Evolutionary conservation across 1,284 basidiomycete species (phyloP).

Genomic region (Trichosporon asahii): DNA sequence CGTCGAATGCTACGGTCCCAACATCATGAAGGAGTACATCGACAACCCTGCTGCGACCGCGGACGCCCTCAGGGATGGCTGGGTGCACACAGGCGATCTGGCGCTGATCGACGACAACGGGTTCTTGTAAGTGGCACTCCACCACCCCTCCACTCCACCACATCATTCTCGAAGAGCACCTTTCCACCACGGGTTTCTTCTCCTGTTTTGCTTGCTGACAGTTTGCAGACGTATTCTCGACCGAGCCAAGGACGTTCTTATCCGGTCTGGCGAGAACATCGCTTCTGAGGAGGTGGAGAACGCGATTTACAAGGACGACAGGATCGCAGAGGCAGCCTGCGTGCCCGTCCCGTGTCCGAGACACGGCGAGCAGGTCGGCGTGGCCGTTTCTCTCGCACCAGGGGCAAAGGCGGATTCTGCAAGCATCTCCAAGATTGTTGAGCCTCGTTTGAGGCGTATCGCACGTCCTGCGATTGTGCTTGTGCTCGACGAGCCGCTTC

Average conservation of each 20-base stretch:
- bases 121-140: conserved; percentile 29
- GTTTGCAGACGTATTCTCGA: conserved; percentile 30
- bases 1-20: conserved; percentile 36
- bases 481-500: conserved; percentile 10
- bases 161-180: no score
- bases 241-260: conserved; percentile 46
- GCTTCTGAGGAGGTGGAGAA: conserved; percentile 44
- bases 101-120: conserved; percentile 39
- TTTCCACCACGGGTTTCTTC: no score
- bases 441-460: conserved; percentile 11
- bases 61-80: conserved; percentile 38
- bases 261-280: conserved; percentile 50
- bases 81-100: conserved; percentile 47
- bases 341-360: conserved; percentile 37
- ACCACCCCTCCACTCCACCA: background rate
- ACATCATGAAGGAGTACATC: conserved; percentile 43
- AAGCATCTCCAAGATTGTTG: no score
- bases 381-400: conserved; percentile 31
- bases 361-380: conserved; percentile 45
- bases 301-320: conserved; percentile 36
- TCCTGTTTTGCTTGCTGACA: background rate
- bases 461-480: conserved; percentile 19
- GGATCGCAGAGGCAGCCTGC: conserved; percentile 40
- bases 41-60: conserved; percentile 27
- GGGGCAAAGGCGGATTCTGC: conserved; percentile 4